phyloP scores from a whole-genome alignment of 78 protist genomes.

The Blattamonas nauphoetae region DNA sequence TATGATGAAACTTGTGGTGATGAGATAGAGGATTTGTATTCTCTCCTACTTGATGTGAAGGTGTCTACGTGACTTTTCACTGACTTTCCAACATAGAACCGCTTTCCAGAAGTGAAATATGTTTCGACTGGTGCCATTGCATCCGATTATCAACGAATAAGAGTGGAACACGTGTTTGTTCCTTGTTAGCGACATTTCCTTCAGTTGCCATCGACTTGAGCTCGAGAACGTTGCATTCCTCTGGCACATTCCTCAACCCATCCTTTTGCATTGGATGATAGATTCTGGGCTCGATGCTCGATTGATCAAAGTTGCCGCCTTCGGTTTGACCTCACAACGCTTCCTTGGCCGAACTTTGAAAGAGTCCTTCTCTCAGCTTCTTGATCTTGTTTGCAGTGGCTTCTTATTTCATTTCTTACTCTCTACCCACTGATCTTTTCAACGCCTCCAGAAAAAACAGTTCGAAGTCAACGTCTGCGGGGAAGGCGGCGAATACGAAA shows the following conservation, averaged over 20 bases:
- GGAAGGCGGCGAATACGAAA: conserved; percentile 34
- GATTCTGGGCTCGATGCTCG: neutral
- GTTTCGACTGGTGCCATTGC: conserved; percentile 25
- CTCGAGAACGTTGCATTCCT: neutral
- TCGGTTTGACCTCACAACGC: neutral
- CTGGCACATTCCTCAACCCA: neutral
- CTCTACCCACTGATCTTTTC: neutral
- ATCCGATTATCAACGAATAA: conserved; percentile 5
- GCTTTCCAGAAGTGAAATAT: neutral
- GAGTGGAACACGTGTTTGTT: conserved; percentile 16
- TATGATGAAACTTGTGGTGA: neutral
- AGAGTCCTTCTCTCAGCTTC: neutral
- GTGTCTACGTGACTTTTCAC: neutral
- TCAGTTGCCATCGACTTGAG: neutral
- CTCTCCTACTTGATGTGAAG: neutral
- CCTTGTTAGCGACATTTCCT: neutral
- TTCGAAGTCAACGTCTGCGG: conserved; percentile 15
- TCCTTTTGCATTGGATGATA: neutral
- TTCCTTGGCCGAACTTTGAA: neutral
- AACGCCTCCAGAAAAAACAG: neutral
- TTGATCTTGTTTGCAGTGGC: neutral
- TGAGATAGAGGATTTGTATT: conserved; percentile 25
- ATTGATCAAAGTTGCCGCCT: conserved; percentile 11
- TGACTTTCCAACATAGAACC: neutral
- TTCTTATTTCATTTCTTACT: neutral